phyloP scores from a whole-genome alignment of 768 basidiomycete genomes.

The Lepiota brunneoincarnata region DNA sequence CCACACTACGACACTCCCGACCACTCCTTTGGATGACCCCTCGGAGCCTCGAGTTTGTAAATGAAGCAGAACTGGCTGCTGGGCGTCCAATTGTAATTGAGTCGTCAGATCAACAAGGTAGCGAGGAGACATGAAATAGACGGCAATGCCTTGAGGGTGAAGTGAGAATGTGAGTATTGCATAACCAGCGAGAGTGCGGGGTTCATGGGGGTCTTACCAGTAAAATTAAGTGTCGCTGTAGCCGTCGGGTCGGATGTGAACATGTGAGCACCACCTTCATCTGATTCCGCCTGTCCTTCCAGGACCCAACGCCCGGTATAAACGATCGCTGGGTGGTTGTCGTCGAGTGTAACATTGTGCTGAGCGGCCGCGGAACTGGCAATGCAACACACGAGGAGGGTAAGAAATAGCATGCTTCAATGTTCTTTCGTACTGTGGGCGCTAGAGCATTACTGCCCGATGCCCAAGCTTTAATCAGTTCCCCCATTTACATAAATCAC shows the following conservation, averaged over 20 bases:
- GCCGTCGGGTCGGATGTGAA: slow-evolving; percentile 1
- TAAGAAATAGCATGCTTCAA: not conserved
- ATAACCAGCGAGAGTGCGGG: not conserved
- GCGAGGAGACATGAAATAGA: slow-evolving; percentile 34
- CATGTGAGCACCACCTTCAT: not conserved
- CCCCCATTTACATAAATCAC: too few species aligned
- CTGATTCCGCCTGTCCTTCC: not conserved
- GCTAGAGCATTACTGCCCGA: too few species aligned
- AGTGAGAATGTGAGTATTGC: not conserved
- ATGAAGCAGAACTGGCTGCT: slow-evolving; percentile 29
- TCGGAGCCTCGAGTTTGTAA: slow-evolving; percentile 24
- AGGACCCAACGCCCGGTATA: slow-evolving; percentile 1
- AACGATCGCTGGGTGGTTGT: slow-evolving; percentile 3
- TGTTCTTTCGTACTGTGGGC: not conserved
- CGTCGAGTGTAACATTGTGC: slow-evolving; percentile 12
- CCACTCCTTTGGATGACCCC: slow-evolving; percentile 34
- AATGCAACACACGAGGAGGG: not conserved
- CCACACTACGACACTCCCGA: slow-evolving; percentile 36
- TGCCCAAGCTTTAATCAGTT: too few species aligned
- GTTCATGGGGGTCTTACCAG: not conserved
- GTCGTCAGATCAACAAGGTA: slow-evolving; percentile 35
- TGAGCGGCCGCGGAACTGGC: not conserved
- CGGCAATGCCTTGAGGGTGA: slow-evolving; percentile 27
- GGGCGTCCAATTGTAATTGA: slow-evolving; percentile 35
- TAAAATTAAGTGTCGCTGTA: slow-evolving; percentile 7